Conservation (phyloP, 2,329 filamentous ascomycete species). For the Alternaria panax region DNA sequence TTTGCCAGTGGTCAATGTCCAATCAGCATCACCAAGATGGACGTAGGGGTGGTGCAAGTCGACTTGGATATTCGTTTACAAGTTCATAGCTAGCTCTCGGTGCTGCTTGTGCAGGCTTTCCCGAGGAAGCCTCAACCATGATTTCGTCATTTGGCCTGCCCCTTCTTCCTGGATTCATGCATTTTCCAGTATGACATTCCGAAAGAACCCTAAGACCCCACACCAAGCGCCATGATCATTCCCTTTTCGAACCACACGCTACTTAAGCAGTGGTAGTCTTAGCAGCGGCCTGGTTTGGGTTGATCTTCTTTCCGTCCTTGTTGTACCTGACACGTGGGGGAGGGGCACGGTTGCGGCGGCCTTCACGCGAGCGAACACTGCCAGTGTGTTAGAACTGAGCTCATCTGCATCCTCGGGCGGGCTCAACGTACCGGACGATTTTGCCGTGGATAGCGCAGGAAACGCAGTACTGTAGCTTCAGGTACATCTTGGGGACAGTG, state of each 20-base stretch:
- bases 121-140: conserved; percentile 40
- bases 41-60: conserved; percentile 34
- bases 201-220: conserved; percentile 45
- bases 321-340: conserved; percentile 98
- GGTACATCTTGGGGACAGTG: conserved; percentile 99
- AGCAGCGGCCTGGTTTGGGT: conserved; percentile 84
- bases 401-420: conserved; percentile 1
- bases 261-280: conserved; percentile 53
- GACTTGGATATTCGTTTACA: conserved; percentile 48
- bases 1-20: not conserved
- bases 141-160: conserved; percentile 43
- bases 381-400: conserved; percentile 25
- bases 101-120: conserved; percentile 38
- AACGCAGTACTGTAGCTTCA: conserved; percentile 99
- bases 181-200: conserved; percentile 46
- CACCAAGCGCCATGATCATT: conserved; percentile 48
- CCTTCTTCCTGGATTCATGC: conserved; percentile 45
- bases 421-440: conserved; percentile 93
- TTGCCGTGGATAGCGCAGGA: conserved; percentile 99
- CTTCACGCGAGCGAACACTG: conserved; percentile 95
- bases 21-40: conserved; percentile 3
- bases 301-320: conserved; percentile 99
- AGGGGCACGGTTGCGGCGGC: conserved; percentile 98
- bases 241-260: conserved; percentile 25
- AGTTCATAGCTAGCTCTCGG: conserved; percentile 46